Conservation (phyloP, 257 asterid species). For the Catharanthus roseus region DNA sequence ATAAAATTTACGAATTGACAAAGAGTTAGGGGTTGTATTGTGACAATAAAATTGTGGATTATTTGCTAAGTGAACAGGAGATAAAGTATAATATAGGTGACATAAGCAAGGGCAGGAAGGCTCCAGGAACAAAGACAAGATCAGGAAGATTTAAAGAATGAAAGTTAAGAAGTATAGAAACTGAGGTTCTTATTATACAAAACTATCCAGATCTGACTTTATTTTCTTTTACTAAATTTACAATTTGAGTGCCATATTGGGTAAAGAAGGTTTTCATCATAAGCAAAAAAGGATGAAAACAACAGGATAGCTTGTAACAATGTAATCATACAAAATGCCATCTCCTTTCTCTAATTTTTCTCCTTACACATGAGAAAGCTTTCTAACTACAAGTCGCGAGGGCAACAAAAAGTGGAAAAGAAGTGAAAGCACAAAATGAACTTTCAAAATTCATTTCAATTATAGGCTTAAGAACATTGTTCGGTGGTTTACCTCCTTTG, state of each 20-base stretch:
- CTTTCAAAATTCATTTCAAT: neutral
- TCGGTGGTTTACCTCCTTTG: constrained; percentile 70
- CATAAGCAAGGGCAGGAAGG: too few species aligned
- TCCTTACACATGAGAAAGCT: neutral
- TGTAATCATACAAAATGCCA: neutral
- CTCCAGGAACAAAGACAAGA: too few species aligned
- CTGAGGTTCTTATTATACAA: too few species aligned
- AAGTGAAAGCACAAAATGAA: neutral
- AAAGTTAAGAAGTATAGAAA: too few species aligned
- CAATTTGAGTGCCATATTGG: neutral
- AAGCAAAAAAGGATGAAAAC: neutral
- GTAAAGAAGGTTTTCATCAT: neutral
- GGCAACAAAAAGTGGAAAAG: neutral
- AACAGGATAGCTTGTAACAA: neutral
- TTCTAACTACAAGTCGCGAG: neutral
- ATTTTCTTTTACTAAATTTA: neutral
- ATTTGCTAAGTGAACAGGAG: too few species aligned
- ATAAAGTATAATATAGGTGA: too few species aligned
- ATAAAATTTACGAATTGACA: neutral
- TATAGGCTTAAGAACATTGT: neutral
- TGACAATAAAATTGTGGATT: neutral
- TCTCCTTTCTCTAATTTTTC: neutral
- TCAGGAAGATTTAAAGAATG: too few species aligned
- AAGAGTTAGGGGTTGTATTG: neutral
- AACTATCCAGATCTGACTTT: neutral